phyloP scores from a whole-genome alignment of 2,329 filamentous ascomycete genomes.

The Amylocarpus encephaloides region DNA sequence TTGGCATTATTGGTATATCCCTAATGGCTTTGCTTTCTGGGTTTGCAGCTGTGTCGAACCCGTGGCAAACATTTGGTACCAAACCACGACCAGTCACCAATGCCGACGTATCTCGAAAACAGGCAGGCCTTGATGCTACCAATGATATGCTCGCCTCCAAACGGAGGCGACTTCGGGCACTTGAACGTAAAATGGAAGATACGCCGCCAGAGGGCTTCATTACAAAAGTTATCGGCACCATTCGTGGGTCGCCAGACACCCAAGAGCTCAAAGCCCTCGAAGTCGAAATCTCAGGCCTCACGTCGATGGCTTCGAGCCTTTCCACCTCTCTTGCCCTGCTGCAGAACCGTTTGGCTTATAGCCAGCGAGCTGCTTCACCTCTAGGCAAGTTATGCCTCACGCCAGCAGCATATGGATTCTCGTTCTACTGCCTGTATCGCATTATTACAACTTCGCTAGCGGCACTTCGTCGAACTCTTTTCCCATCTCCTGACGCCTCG shows the following conservation, averaged over 20 bases:
- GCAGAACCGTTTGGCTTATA: constrained; percentile 54
- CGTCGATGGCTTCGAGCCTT: constrained; percentile 71
- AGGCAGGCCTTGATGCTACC: constrained; percentile 71
- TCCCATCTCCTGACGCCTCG: constrained; percentile 36
- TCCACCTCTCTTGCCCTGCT: constrained; percentile 59
- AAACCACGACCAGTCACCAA: constrained; percentile 62
- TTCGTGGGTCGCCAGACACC: constrained; percentile 56
- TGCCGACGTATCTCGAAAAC: constrained; percentile 67
- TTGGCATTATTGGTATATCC: constrained; percentile 79
- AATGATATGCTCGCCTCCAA: constrained; percentile 74
- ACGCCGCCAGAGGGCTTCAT: constrained; percentile 51
- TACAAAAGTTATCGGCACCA: constrained; percentile 65
- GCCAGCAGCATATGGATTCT: constrained; percentile 61
- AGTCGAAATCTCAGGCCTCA: constrained; percentile 71
- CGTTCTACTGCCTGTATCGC: constrained; percentile 78
- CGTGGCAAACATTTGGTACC: constrained; percentile 76
- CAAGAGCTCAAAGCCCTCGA: constrained; percentile 56
- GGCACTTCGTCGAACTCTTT: constrained; percentile 50
- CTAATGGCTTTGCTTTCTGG: constrained; percentile 84
- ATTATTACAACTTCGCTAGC: constrained; percentile 67
- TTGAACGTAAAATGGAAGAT: constrained; percentile 58
- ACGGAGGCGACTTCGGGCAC: constrained; percentile 60
- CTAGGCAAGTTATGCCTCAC: constrained; percentile 58
- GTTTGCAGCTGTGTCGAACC: constrained; percentile 80
- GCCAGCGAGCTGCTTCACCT: constrained; percentile 60